These are phyloP conservation scores for Berkeleyomyces rouxiae DNA, from an alignment of 2,329 filamentous ascomycete genomes.

Conservation along the genomic window DNA sequence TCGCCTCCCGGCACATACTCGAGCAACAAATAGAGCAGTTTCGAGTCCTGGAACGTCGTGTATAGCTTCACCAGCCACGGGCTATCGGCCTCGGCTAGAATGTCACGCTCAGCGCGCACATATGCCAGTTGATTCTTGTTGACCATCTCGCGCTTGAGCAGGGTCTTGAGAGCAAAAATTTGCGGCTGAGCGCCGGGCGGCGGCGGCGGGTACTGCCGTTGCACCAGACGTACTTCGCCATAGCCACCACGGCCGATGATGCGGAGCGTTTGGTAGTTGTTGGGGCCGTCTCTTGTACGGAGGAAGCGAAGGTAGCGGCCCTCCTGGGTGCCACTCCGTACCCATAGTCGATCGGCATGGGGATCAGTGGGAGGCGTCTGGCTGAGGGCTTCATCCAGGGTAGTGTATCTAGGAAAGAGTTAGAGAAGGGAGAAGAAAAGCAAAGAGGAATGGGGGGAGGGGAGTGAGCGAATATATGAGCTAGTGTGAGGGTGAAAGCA, in stretches of 20 bases:
- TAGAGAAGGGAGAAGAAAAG: neutral
- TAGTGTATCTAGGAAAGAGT: neutral
- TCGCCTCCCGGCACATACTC: slow-evolving; percentile 68
- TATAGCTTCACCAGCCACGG: slow-evolving; percentile 68
- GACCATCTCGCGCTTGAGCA: slow-evolving; percentile 70
- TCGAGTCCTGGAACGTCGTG: slow-evolving; percentile 61
- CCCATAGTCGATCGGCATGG: slow-evolving; percentile 10
- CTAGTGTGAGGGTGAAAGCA: slow-evolving; percentile 18
- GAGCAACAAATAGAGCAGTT: slow-evolving; percentile 67
- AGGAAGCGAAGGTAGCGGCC: slow-evolving; percentile 58
- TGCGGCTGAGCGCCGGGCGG: slow-evolving; percentile 42
- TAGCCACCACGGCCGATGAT: slow-evolving; percentile 70
- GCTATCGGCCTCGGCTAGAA: slow-evolving; percentile 62
- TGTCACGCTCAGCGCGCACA: slow-evolving; percentile 64
- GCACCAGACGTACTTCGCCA: slow-evolving; percentile 62
- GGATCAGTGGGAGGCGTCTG: neutral
- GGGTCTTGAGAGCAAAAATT: slow-evolving; percentile 62
- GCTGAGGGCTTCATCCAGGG: slow-evolving; percentile 6
- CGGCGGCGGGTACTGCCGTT: slow-evolving; percentile 34
- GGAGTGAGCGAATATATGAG: slow-evolving; percentile 10
- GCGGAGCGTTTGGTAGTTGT: slow-evolving; percentile 60
- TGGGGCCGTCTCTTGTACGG: slow-evolving; percentile 50
- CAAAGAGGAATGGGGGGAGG: slow-evolving; percentile 16
- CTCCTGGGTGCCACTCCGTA: slow-evolving; percentile 24
- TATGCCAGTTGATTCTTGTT: slow-evolving; percentile 67